These are phyloP conservation scores for Aspergillus carlsbadensis DNA, from an alignment of 495 filamentous ascomycete species.

Conservation along the genomic window DNA sequence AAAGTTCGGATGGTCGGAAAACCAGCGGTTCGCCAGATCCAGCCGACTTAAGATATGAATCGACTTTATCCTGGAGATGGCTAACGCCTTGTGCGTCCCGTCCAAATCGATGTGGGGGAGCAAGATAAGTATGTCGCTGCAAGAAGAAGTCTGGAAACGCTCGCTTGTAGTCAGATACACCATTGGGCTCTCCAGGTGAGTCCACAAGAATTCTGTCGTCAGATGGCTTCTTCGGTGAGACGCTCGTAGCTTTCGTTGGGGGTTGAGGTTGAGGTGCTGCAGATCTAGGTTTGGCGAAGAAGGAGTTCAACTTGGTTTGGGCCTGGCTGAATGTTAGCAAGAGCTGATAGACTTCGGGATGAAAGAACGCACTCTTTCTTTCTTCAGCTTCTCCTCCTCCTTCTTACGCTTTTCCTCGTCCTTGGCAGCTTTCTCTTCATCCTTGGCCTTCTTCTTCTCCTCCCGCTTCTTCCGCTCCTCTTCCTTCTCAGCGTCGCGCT, in stretches of 20 bases:
- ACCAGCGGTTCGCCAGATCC: conserved; percentile 17
- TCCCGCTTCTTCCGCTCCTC: conserved; percentile 26
- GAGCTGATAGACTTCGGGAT: not conserved
- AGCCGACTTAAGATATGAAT: conserved; percentile 37
- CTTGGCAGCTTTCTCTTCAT: conserved; percentile 57
- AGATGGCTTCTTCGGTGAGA: conserved; percentile 25
- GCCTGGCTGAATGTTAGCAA: conserved; percentile 34
- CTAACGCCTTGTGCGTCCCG: conserved; percentile 54
- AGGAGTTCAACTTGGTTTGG: conserved; percentile 60
- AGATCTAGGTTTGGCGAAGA: conserved; percentile 51
- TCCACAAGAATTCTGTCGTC: conserved; percentile 16
- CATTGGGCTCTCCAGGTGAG: conserved; percentile 13
- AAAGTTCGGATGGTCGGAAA: conserved; percentile 57
- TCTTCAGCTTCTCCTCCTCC: conserved; percentile 65
- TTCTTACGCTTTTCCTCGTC: conserved; percentile 29
- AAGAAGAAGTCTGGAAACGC: conserved; percentile 77
- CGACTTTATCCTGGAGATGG: conserved; percentile 46
- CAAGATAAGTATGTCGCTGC: conserved; percentile 63
- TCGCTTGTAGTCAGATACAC: conserved; percentile 63
- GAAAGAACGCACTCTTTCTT: conserved; percentile 56
- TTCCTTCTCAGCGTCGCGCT: conserved; percentile 35
- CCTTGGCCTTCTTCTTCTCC: conserved; percentile 57
- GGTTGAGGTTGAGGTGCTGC: conserved; percentile 21
- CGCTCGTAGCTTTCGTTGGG: conserved; percentile 17
- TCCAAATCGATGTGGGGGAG: conserved; percentile 51